These are phyloP conservation scores for Aspergillus ochraceoroseus DNA, from an alignment of 2,329 filamentous ascomycete species.

Conservation along the genomic window DNA sequence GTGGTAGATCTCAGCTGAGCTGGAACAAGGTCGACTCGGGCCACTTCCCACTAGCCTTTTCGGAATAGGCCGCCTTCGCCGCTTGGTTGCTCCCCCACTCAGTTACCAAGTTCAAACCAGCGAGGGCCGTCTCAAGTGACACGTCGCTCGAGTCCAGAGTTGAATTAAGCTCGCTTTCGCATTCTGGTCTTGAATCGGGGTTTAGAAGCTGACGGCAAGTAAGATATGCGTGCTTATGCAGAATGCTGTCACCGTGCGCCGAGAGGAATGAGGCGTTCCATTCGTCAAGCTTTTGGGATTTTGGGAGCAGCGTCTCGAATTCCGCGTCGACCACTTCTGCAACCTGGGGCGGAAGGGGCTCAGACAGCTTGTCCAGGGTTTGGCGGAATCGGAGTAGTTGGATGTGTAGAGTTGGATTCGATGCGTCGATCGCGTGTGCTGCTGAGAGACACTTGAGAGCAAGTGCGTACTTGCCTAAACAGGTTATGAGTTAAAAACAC, in stretches of 20 bases:
- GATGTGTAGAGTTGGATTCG: conserved; percentile 68
- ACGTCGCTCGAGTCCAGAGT: conserved; percentile 51
- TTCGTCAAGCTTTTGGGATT: conserved; percentile 53
- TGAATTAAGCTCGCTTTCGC: conserved; percentile 60
- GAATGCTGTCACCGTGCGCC: conserved; percentile 57
- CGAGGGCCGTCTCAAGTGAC: conserved; percentile 54
- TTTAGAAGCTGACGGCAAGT: conserved; percentile 57
- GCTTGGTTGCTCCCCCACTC: conserved; percentile 50
- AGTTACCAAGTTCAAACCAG: conserved; percentile 50
- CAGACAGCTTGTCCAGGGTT: conserved; percentile 53
- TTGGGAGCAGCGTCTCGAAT: conserved; percentile 58
- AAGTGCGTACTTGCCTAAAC: conserved; percentile 74
- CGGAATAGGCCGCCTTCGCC: conserved; percentile 48
- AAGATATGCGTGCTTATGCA: conserved; percentile 61
- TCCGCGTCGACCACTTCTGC: conserved; percentile 64
- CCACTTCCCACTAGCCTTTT: conserved; percentile 41
- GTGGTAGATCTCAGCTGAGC: conserved; percentile 19
- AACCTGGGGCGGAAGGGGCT: conserved; percentile 61
- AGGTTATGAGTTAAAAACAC: conserved; percentile 24
- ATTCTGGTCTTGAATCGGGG: conserved; percentile 51
- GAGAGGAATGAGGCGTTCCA: conserved; percentile 63
- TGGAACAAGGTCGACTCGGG: conserved; percentile 39
- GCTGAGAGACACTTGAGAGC: conserved; percentile 80
- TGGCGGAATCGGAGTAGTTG: conserved; percentile 67
- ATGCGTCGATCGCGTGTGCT: conserved; percentile 62